A percentile compares a stretch with the other conserved stretches of the same genome.
Conservation (phyloP, 2,329 filamentous ascomycete genomes). For the Penicillium sp. region DNA sequence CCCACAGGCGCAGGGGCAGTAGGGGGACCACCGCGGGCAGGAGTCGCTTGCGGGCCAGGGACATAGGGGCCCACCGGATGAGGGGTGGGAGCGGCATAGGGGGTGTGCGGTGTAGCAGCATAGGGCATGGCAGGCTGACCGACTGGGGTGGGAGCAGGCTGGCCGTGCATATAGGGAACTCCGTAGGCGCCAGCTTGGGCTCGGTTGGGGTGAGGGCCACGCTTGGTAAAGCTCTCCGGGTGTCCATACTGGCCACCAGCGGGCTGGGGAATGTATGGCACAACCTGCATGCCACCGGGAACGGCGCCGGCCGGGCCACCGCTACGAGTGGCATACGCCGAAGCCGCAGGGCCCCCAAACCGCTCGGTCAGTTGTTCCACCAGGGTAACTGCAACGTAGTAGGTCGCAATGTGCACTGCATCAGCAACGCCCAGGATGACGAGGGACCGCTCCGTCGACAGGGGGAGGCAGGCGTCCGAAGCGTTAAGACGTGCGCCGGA, state of each 20-base stretch:
- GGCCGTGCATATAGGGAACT: constrained; percentile 67
- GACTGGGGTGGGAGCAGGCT: constrained; percentile 50
- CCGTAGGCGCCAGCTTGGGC: constrained; percentile 70
- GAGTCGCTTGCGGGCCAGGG: constrained; percentile 57
- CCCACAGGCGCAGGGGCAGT: constrained; percentile 64
- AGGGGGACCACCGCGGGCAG: constrained; percentile 59
- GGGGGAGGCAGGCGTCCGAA: constrained; percentile 86
- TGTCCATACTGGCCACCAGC: constrained; percentile 89
- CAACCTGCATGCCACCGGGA: constrained; percentile 96
- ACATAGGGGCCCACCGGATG: constrained; percentile 66
- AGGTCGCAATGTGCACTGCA: constrained; percentile 96
- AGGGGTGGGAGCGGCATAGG: constrained; percentile 74
- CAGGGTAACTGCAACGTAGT: constrained; percentile 97
- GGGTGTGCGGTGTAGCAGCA: constrained; percentile 65
- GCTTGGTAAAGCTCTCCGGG: constrained; percentile 74
- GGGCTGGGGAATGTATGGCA: constrained; percentile 93
- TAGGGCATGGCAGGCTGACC: constrained; percentile 73
- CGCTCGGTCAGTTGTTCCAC: constrained; percentile 95
- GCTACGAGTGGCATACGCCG: constrained; percentile 93
- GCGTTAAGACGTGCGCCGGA: constrained; percentile 95
- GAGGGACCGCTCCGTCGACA: constrained; percentile 95
- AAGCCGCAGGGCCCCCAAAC: constrained; percentile 91
- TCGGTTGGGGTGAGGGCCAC: constrained; percentile 68
- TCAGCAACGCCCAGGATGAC: constrained; percentile 97
- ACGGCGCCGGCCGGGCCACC: constrained; percentile 90